phyloP scores from a whole-genome alignment of 495 filamentous ascomycete species.

The Durotheca rogersii region DNA sequence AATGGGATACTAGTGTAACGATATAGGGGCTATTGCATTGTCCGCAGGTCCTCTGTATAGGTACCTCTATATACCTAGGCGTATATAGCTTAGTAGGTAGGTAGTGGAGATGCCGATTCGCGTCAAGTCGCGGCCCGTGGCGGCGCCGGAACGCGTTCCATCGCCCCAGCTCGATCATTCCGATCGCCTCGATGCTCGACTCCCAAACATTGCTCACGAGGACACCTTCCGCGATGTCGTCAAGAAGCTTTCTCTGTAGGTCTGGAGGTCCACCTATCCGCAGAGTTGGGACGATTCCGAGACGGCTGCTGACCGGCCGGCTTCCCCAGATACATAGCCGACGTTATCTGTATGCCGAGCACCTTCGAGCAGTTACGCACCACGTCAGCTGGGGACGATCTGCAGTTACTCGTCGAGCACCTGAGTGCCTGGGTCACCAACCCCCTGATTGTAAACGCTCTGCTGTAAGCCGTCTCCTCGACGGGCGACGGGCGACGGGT shows the following conservation, averaged over 20 bases:
- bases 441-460: slow-evolving; percentile 70
- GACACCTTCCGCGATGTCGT: slow-evolving; percentile 68
- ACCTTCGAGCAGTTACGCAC: slow-evolving; percentile 80
- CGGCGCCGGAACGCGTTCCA: slow-evolving; percentile 29
- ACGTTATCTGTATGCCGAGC: slow-evolving; percentile 63
- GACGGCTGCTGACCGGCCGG: slow-evolving; percentile 14
- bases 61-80: no score
- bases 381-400: slow-evolving; percentile 60
- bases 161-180: no score
- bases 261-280: neutral
- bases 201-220: slow-evolving; percentile 62
- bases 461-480: slow-evolving; percentile 60
- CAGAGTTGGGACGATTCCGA: neutral
- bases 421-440: slow-evolving; percentile 67
- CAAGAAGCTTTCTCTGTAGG: slow-evolving; percentile 66
- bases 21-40: no score
- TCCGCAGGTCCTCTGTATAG: no score
- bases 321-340: slow-evolving; percentile 60
- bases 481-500: no score
- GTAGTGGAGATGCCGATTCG: slow-evolving; percentile 43
- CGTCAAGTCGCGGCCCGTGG: slow-evolving; percentile 42
- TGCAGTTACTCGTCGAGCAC: slow-evolving; percentile 65
- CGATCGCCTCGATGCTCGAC: slow-evolving; percentile 34
- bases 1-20: no score
- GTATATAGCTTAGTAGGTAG: no score